These are phyloP conservation scores for Microsporum canis DNA, from an alignment of 2,329 filamentous ascomycete genomes.

Conservation along the genomic window DNA sequence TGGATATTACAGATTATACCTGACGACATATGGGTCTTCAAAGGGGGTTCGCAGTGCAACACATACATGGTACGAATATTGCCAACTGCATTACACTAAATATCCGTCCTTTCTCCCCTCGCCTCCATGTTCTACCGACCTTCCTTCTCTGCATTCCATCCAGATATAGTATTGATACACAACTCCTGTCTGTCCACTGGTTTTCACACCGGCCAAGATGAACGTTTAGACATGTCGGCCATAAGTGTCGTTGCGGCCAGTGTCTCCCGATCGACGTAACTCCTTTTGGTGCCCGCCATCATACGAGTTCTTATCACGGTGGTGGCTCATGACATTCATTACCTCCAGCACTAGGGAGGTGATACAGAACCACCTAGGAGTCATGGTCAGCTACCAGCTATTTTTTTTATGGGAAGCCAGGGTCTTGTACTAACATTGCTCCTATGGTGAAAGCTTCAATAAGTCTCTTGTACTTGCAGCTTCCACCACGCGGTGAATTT, in stretches of 20 bases:
- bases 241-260: not conserved
- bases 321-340: slow-evolving; percentile 1
- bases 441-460: slow-evolving; percentile 37
- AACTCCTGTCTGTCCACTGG: not conserved
- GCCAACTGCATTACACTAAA: not conserved
- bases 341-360: not conserved
- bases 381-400: not conserved
- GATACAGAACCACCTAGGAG: not conserved
- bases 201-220: not conserved
- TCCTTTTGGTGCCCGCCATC: not conserved
- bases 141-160: not conserved
- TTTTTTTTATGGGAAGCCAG: not conserved
- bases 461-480: slow-evolving; percentile 31
- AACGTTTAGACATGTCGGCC: not conserved
- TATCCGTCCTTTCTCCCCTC: not conserved
- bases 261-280: not conserved
- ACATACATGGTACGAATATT: not conserved
- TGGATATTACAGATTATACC: not conserved
- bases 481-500: slow-evolving; percentile 23
- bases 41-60: not conserved
- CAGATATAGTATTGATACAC: not conserved
- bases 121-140: not conserved
- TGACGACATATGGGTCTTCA: not conserved
- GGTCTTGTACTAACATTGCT: slow-evolving; percentile 30
- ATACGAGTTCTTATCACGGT: not conserved